Evolutionary conservation across 768 basidiomycete genomes (phyloP).

Genomic region (Mycena venus): DNA sequence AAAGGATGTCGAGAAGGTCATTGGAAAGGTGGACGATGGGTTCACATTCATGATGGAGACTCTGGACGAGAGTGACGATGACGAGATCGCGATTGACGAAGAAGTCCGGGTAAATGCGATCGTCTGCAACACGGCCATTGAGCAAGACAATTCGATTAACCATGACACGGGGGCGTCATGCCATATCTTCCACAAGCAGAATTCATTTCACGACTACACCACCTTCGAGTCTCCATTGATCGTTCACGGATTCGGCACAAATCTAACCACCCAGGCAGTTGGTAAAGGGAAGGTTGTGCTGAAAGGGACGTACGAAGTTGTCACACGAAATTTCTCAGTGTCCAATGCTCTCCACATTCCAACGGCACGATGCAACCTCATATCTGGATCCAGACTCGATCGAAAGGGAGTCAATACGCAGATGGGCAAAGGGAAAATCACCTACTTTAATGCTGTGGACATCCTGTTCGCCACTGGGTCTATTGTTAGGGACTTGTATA

Average conservation of each 20-base stretch:
- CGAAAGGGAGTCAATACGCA: conserved; percentile 24
- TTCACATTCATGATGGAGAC: neutral
- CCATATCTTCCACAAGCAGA: conserved; percentile 20
- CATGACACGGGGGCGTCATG: conserved; percentile 32
- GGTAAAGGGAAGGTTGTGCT: conserved; percentile 25
- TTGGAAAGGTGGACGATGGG: neutral
- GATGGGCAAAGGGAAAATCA: conserved; percentile 14
- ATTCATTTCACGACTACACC: conserved; percentile 18
- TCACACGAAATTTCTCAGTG: neutral
- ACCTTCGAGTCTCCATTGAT: conserved; percentile 2
- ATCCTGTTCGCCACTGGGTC: conserved; percentile 9
- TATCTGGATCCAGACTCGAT: conserved; percentile 24
- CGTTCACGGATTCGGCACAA: conserved; percentile 20
- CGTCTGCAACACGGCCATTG: neutral
- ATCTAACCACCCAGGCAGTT: conserved; percentile 15
- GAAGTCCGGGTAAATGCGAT: conserved; percentile 1
- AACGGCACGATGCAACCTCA: conserved; percentile 21
- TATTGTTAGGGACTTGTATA: conserved; percentile 8
- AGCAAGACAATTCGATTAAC: neutral
- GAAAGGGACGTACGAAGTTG: neutral
- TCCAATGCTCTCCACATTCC: conserved; percentile 18
- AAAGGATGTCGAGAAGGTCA: neutral
- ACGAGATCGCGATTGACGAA: conserved; percentile 16
- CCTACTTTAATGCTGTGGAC: conserved; percentile 1
- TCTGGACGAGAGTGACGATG: neutral